Conservation (phyloP, 2,329 filamentous ascomycete species). For the Truncatella angustata region DNA sequence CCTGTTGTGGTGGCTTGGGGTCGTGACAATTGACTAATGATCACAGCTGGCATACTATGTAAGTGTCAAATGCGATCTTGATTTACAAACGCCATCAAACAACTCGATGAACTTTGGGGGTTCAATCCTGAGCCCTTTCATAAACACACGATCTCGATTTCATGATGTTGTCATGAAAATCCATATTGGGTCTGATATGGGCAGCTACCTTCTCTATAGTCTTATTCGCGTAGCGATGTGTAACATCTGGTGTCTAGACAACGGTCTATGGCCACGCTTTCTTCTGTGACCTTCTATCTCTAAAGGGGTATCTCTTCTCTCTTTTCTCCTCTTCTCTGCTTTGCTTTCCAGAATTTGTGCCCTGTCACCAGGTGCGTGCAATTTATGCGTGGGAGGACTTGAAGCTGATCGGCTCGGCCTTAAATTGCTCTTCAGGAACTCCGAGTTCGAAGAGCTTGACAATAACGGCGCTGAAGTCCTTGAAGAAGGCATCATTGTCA, state of each 20-base stretch:
- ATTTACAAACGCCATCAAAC: not conserved
- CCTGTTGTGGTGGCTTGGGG: not conserved
- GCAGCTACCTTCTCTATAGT: not conserved
- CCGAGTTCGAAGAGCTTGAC: conserved; percentile 89
- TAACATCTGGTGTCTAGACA: not conserved
- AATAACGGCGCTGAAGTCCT: conserved; percentile 80
- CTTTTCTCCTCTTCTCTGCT: not conserved
- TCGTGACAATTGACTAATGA: not conserved
- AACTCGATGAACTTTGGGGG: not conserved
- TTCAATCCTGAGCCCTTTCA: not conserved
- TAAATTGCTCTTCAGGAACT: conserved; percentile 75
- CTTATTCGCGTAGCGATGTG: not conserved
- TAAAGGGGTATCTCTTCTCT: conserved; percentile 4
- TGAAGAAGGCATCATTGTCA: conserved; percentile 89
- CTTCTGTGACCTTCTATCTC: not conserved
- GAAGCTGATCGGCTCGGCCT: conserved; percentile 62
- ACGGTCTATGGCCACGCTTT: not conserved
- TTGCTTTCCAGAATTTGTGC: not conserved
- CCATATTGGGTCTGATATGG: not conserved
- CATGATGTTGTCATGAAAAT: not conserved
- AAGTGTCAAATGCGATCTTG: not conserved
- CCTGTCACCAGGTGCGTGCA: not conserved
- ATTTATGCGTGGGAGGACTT: conserved; percentile 50
- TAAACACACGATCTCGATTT: not conserved
- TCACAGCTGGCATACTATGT: not conserved